Conservation (phyloP, 257 asterid genomes). For the Rubia yunnanensis region DNA sequence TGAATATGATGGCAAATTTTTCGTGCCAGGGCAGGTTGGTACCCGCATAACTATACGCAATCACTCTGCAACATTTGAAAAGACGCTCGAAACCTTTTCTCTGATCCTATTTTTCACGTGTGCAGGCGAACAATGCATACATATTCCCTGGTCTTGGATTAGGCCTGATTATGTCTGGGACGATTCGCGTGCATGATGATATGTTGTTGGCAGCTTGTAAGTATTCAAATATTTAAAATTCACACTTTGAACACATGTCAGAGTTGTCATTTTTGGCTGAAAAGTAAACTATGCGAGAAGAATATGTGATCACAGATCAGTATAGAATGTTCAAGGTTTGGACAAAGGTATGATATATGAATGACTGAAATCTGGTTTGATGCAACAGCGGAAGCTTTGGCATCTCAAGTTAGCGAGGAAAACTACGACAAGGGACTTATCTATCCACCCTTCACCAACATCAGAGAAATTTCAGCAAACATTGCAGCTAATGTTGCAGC, state of each 20-base stretch:
- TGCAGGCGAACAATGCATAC: constrained; percentile 92
- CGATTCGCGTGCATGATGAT: constrained; percentile 88
- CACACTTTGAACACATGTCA: not conserved
- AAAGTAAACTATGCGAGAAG: no score
- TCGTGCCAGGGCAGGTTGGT: constrained; percentile 78
- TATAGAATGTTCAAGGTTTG: not conserved
- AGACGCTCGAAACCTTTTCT: not conserved
- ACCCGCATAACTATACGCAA: constrained; percentile 4
- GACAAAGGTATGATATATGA: not conserved
- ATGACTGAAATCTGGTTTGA: constrained; percentile 2
- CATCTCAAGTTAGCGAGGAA: constrained; percentile 60
- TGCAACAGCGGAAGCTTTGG: constrained; percentile 76
- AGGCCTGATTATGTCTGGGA: constrained; percentile 87
- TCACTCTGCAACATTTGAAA: not conserved
- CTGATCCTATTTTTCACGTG: not conserved
- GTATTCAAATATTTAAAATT: constrained; percentile 15
- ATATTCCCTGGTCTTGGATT: constrained; percentile 93
- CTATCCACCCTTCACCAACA: constrained; percentile 75
- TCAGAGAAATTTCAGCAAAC: constrained; percentile 76
- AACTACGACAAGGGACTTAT: constrained; percentile 66
- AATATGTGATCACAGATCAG: not conserved
- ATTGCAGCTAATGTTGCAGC: constrained; percentile 93
- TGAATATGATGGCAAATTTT: constrained; percentile 55
- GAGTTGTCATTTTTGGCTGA: not conserved
- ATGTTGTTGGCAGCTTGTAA: constrained; percentile 83